These are phyloP conservation scores for Termitomyces sp. DNA, from an alignment of 768 basidiomycete species.

Conservation along the genomic window DNA sequence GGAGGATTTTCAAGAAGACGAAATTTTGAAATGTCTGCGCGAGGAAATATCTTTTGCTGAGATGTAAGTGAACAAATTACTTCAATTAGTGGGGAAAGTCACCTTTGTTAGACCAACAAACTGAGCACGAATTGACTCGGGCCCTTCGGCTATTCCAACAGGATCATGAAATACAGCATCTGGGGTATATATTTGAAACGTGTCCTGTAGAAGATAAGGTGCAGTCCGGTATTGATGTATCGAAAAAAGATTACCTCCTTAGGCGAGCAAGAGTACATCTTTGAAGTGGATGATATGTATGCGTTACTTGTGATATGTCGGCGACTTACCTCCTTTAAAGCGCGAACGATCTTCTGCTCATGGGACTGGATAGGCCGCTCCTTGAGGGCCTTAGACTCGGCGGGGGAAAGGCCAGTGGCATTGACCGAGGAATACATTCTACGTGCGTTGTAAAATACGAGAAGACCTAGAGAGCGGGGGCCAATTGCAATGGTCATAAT, in stretches of 20 bases:
- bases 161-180: constrained; percentile 7
- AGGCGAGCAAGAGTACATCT: constrained; percentile 1
- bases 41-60: not conserved
- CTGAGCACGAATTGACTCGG: constrained; percentile 2
- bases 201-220: not conserved
- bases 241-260: not conserved
- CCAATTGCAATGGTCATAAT: not conserved
- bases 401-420: not conserved
- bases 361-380: not conserved
- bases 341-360: not conserved
- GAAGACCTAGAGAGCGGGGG: not conserved
- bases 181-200: not conserved
- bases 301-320: not conserved
- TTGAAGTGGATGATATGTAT: not conserved
- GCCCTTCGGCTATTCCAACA: constrained; percentile 4
- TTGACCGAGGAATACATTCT: not conserved
- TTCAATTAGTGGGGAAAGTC: not conserved
- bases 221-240: no score
- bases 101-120: constrained; percentile 3
- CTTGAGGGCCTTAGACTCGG: not conserved
- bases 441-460: not conserved
- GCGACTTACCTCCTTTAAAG: not conserved
- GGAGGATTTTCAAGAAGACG: not conserved
- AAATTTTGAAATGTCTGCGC: not conserved
- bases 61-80: not conserved